Conservation (phyloP, 1,284 basidiomycete species). For the Moesziomyces globuligerus region DNA sequence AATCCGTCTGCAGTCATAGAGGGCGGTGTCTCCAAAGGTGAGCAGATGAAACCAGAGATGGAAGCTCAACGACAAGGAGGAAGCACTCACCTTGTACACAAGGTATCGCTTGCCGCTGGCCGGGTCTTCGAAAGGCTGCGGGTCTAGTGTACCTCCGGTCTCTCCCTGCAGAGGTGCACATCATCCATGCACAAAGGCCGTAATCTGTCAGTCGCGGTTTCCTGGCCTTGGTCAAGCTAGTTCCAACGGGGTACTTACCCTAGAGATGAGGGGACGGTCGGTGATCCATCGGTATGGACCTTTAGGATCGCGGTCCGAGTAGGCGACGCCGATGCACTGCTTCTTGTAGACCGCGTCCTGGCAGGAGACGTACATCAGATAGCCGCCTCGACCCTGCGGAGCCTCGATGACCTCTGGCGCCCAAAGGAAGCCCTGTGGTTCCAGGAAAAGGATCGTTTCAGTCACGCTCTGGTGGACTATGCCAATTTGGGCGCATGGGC, state of each 20-base stretch:
- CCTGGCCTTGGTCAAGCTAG: no score
- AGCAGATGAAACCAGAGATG: not conserved
- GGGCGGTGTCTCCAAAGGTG: no score
- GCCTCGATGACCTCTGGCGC: conserved; percentile 55
- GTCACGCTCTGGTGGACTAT: no score
- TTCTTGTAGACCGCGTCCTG: conserved; percentile 39
- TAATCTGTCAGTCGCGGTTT: no score
- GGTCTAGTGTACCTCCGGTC: conserved; percentile 49
- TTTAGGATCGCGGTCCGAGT: conserved; percentile 33
- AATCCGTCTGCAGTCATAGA: conserved; percentile 20
- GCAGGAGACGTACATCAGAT: conserved; percentile 54
- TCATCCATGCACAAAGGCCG: no score
- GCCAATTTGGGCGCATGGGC: no score
- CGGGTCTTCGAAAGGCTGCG: conserved; percentile 56
- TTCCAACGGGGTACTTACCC: no score
- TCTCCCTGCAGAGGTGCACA: conserved; percentile 28
- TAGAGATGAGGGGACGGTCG: conserved; percentile 44
- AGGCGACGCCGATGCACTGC: conserved; percentile 57
- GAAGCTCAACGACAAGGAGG: not conserved
- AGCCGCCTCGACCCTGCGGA: conserved; percentile 45
- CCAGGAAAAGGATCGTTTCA: not conserved
- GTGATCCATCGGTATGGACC: conserved; percentile 54
- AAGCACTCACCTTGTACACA: conserved; percentile 43
- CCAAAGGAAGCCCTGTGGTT: conserved; percentile 52
- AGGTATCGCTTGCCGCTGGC: conserved; percentile 44